phyloP scores from a whole-genome alignment of 2,329 filamentous ascomycete species.

The Fusarium palustre region DNA sequence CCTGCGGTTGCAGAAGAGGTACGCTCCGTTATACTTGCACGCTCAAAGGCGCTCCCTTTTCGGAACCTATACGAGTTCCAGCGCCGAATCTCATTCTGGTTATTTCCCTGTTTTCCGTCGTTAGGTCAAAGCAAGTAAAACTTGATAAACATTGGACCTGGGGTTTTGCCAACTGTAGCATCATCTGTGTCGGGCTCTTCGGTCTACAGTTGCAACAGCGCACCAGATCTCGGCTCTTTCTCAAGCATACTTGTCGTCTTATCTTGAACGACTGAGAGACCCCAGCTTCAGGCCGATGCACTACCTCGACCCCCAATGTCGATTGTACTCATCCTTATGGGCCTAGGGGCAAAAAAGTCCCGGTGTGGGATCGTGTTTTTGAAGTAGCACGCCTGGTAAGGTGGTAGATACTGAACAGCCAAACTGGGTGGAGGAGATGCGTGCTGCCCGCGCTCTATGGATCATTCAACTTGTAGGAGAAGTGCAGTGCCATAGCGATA shows the following conservation, averaged over 20 bases:
- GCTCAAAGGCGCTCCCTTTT: slow-evolving; percentile 23
- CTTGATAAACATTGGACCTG: slow-evolving; percentile 1
- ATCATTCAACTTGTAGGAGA: slow-evolving; percentile 33
- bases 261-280: slow-evolving; percentile 26
- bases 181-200: slow-evolving; percentile 13
- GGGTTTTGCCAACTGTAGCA: not conserved
- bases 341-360: not conserved
- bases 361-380: slow-evolving; percentile 20
- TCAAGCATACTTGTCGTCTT: slow-evolving; percentile 37
- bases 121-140: not conserved
- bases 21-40: slow-evolving; percentile 19
- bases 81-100: not conserved
- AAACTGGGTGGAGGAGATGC: slow-evolving; percentile 43
- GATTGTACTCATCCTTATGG: slow-evolving; percentile 6
- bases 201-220: slow-evolving; percentile 35
- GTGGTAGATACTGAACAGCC: slow-evolving; percentile 30
- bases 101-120: slow-evolving; percentile 1
- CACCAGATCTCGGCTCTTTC: slow-evolving; percentile 34
- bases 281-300: slow-evolving; percentile 29
- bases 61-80: slow-evolving; percentile 5
- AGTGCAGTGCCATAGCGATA: not conserved
- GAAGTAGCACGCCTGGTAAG: not conserved
- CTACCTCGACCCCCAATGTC: slow-evolving; percentile 1
- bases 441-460: slow-evolving; percentile 40
- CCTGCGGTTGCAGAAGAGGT: slow-evolving; percentile 4